Percentiles rank a stretch among this genome's conserved stretches.
phyloP scores from a whole-genome alignment of 257 asterid species.

The Verbascum thapsus region DNA sequence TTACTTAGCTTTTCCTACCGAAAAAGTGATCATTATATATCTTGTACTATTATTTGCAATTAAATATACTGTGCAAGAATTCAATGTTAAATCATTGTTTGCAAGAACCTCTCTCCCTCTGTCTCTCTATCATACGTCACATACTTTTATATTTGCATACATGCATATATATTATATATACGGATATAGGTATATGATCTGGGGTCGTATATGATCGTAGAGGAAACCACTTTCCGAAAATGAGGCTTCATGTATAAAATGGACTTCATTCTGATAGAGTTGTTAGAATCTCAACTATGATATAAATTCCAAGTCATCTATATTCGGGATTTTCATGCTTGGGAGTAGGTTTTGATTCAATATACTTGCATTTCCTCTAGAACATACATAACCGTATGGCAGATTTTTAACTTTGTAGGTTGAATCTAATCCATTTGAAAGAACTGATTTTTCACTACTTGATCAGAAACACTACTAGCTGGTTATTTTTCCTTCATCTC shows the following conservation, averaged over 20 bases:
- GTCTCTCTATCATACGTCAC: too few relatives aligned
- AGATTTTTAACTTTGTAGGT: not conserved
- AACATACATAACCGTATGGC: not conserved
- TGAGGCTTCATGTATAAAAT: not conserved
- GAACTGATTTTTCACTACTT: slow-evolving; percentile 2
- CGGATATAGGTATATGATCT: too few relatives aligned
- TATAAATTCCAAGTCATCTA: not conserved
- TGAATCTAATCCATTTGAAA: not conserved
- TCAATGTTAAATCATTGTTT: not conserved
- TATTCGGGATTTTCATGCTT: not conserved
- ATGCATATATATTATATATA: too few relatives aligned
- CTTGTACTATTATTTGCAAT: not conserved
- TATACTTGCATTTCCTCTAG: not conserved
- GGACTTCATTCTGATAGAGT: not conserved
- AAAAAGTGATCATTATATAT: not conserved
- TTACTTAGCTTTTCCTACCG: not conserved
- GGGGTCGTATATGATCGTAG: too few relatives aligned
- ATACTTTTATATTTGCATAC: too few relatives aligned
- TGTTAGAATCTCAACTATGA: not conserved
- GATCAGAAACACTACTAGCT: not conserved
- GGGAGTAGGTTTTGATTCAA: not conserved
- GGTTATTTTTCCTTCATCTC: not conserved
- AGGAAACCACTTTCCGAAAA: too few relatives aligned
- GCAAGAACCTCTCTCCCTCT: too few relatives aligned
- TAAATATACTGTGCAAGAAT: not conserved